Evolutionary conservation across 495 filamentous ascomycete species (phyloP).

Genomic region (Thermochaetoides thermophila): DNA sequence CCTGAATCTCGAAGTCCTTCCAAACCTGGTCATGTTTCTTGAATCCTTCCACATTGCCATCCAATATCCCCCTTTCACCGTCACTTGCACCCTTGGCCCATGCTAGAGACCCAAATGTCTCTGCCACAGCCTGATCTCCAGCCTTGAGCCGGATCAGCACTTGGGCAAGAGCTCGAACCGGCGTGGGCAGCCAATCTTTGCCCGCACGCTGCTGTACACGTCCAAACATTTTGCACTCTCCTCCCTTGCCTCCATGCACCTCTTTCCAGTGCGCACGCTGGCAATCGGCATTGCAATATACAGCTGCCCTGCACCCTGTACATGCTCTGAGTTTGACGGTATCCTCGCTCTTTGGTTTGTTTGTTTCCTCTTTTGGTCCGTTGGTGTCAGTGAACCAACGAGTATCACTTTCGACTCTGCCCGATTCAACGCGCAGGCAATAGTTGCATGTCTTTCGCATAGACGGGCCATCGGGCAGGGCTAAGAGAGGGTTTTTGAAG

Average conservation of each 20-base stretch:
- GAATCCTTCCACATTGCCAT: conserved; percentile 24
- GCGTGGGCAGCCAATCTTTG: conserved; percentile 29
- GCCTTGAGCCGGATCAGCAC: conserved; percentile 19
- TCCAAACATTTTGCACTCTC: conserved; percentile 33
- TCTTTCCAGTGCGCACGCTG: conserved; percentile 42
- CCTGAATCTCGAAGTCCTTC: conserved; percentile 32
- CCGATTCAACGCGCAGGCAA: conserved; percentile 18
- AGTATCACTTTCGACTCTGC: no score
- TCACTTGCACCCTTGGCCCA: no score
- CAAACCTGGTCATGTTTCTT: conserved; percentile 10
- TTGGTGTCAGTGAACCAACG: no score
- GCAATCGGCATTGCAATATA: conserved; percentile 40
- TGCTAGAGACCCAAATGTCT: conserved; percentile 17
- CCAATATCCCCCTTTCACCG: conserved; percentile 13
- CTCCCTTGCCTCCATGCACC: conserved; percentile 35
- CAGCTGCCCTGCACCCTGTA: conserved; percentile 30
- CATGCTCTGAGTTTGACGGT: conserved; percentile 27
- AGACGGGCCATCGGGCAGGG: conserved; percentile 25
- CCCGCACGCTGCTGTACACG: conserved; percentile 12
- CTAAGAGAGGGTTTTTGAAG: conserved; percentile 25
- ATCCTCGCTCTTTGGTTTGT: not conserved
- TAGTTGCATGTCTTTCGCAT: conserved; percentile 27
- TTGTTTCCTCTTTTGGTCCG: conserved; percentile 1
- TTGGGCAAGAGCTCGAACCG: conserved; percentile 31
- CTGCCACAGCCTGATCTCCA: conserved; percentile 4